Base-by-base conservation (phyloP, 305 asterid genomes). In the Fraxinus latifolia region DNA sequence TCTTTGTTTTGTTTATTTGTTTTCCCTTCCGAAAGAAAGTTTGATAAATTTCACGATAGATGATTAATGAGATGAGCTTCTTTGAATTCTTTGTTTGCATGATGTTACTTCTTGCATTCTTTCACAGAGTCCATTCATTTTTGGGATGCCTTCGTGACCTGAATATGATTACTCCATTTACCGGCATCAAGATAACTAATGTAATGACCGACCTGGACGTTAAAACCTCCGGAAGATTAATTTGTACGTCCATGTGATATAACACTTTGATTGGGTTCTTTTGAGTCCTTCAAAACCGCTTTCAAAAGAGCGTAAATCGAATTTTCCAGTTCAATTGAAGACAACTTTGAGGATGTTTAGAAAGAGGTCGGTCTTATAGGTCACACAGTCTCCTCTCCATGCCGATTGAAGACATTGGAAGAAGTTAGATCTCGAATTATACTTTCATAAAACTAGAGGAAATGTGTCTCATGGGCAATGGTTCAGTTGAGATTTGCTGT, bases 1-100 rank as follows among this genome's bases (percentile, higher is more conserved):
- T 17, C 79, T 81, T 85, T 68, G 65, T 77, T 73, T 78, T 86
- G 33, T 31, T 36, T 82, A 37, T 25, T 55, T 47, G 72, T 65
- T 67, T 67, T 44, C 34, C 68, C 73, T 23, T 55, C 15, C 23
- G 15, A 23, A 62, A 62, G 72, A 23, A 62, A 62, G 73, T 67
- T 27, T 67, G 73, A 67, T 27, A 67, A 67, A 67, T 67, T 25
- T 67, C 73, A 67, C 17, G 19, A 67, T 9, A 67, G 36, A 67
- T 65, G 34, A 65, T 65, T 25, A 25, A 65, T 25, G 73, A 65
- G 73, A 25, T 27, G 73, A 67, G 73, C 73, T 67, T 67, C 19
- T 67, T 67, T 67, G 34, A 67, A 67, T 67, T 67, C 73, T 9
- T 67, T 67, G 73, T 67, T 27, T 67, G 36, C 73, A 9, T 11